phyloP scores from a whole-genome alignment of 1,284 basidiomycete species.

The Microbotryum saponariae region DNA sequence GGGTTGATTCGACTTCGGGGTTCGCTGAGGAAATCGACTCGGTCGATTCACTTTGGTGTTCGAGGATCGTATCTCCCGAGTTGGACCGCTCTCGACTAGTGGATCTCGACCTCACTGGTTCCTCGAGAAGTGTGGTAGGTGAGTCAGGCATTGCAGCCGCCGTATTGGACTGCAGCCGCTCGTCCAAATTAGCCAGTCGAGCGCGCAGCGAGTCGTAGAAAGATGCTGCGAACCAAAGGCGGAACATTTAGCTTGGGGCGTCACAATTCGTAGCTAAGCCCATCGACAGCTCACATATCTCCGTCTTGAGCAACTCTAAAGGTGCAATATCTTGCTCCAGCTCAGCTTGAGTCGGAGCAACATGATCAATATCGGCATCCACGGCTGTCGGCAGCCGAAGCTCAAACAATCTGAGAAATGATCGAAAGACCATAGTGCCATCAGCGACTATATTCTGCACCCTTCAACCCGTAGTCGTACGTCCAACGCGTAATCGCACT shows the following conservation, averaged over 20 bases:
- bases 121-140: conserved; percentile 1
- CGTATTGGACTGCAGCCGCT: background rate
- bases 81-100: background rate
- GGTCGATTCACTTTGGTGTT: background rate
- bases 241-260: background rate
- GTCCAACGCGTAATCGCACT: too few relatives aligned
- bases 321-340: background rate
- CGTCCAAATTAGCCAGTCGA: background rate
- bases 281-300: conserved; percentile 8
- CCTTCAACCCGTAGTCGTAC: too few relatives aligned
- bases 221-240: background rate
- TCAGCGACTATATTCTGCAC: too few relatives aligned
- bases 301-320: background rate
- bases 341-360: background rate
- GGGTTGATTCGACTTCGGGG: background rate
- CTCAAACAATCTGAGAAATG: conserved; percentile 16
- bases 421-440: too few relatives aligned
- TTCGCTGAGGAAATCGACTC: background rate
- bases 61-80: conserved; percentile 7
- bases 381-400: conserved; percentile 23
- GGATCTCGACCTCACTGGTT: background rate
- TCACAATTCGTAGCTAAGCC: too few relatives aligned
- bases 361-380: conserved; percentile 15
- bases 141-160: background rate
- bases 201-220: conserved; percentile 9